phyloP scores from a whole-genome alignment of 257 asterid species.

The Sherardia arvensis region DNA sequence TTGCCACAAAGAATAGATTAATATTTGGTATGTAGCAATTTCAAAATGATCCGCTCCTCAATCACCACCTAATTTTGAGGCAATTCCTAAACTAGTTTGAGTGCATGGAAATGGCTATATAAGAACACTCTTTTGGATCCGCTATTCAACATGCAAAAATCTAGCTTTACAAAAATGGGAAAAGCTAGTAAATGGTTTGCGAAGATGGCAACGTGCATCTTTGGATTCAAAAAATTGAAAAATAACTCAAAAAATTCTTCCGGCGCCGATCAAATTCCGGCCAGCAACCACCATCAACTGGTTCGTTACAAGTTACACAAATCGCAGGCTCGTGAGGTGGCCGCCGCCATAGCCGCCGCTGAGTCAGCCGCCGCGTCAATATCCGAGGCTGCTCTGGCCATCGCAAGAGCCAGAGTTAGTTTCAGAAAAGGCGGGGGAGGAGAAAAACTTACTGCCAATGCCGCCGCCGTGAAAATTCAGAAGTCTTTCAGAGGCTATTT shows the following conservation, averaged over 20 bases:
- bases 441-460: constrained; percentile 7
- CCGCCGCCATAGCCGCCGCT: constrained; percentile 68
- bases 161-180: constrained; percentile 31
- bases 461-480: not conserved
- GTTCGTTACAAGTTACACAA: constrained; percentile 43
- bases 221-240: constrained; percentile 58
- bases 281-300: constrained; percentile 27
- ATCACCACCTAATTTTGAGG: not conserved
- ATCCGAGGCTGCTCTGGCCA: constrained; percentile 78
- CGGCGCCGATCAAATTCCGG: constrained; percentile 27
- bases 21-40: not conserved
- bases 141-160: not conserved
- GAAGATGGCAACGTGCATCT: constrained; percentile 22
- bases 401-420: constrained; percentile 28
- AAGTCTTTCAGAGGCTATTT: not conserved
- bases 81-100: not conserved
- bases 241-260: constrained; percentile 35
- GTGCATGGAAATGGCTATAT: not conserved
- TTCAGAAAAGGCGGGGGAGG: constrained; percentile 48
- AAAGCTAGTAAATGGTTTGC: constrained; percentile 74
- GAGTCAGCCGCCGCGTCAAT: constrained; percentile 81
- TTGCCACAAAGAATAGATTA: not conserved
- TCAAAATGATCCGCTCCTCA: not conserved
- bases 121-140: not conserved
- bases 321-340: constrained; percentile 61